Conservation (phyloP, 768 basidiomycete species). For the Plicaturopsis crispa region DNA sequence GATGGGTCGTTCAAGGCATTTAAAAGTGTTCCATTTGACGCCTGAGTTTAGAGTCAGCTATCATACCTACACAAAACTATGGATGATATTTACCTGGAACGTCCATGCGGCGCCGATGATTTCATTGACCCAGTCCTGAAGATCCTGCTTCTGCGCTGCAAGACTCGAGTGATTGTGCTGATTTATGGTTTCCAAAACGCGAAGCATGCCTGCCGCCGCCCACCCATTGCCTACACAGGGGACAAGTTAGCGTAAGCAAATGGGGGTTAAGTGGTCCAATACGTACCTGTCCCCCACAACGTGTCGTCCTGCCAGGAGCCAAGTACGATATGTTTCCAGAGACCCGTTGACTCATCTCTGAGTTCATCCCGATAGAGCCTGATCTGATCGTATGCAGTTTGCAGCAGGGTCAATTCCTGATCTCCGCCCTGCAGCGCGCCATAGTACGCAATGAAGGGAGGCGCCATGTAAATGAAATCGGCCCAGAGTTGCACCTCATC, state of each 20-base stretch:
- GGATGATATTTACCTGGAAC: conserved; percentile 27
- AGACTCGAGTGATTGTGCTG: conserved; percentile 34
- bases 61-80: neutral
- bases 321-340: conserved; percentile 51
- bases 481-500: conserved; percentile 51
- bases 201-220: conserved; percentile 60
- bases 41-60: conserved; percentile 16
- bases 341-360: conserved; percentile 29
- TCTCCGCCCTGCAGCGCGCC: conserved; percentile 38
- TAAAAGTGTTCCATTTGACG: conserved; percentile 34
- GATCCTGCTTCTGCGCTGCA: conserved; percentile 29
- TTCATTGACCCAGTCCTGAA: conserved; percentile 48
- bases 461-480: conserved; percentile 56
- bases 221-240: conserved; percentile 45
- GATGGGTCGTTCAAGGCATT: conserved; percentile 43
- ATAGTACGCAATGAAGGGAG: conserved; percentile 62
- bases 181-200: conserved; percentile 46
- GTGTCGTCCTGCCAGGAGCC: conserved; percentile 38
- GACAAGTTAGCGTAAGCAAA: neutral
- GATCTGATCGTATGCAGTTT: conserved; percentile 48
- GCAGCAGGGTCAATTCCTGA: conserved; percentile 27
- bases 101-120: conserved; percentile 37
- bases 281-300: conserved; percentile 51
- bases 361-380: conserved; percentile 49
- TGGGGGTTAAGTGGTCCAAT: neutral